Evolutionary conservation across 2,329 filamentous ascomycete genomes (phyloP), one percentile per base, ranked within the genome.

Genomic region (Fusarium drepaniforme): DNA sequence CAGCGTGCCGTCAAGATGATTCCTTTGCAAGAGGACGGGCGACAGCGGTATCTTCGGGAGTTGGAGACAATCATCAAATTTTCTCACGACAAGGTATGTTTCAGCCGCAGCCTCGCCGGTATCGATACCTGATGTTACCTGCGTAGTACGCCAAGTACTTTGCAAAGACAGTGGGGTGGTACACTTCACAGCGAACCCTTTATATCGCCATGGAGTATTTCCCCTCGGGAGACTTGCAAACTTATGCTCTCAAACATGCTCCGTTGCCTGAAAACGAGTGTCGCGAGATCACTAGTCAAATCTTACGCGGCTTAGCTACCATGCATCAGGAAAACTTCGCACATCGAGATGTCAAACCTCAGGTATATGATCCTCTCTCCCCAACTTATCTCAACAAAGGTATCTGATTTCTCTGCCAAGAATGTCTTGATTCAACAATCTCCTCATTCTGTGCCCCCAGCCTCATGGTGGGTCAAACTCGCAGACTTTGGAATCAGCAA

Each of bases 121-220:
- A 33, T 13, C 33, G 11, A 33, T 33, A 13, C 11, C 33, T 33
- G 33, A 33, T 33, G 33, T 12, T 33, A 13, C 9, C 33, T 28
- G 11, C 1, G 16, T 5, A 51, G 49, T 53, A 53, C 18, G 49
- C 49, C 16, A 53, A 53, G 49, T 8, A 30, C 49, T 30, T 53
- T 53, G 25, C 49, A 4, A 30, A 53, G 25, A 30, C 49, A 8
- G 0, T 53, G 46, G 23, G 46, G 2, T 51, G 3, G 6, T 53
- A 53, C 25, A 30, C 49, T 1, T n/a, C 49, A 8, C 3, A 30
- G 6, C 1, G 25, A 4, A 53, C 1, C 0, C 25, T 53, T 0
- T 30, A 13, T 23, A 53, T 53, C 16, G 49, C 49, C 3, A 53
- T 53, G 49, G 49, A 53, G 25, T 53, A 30, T 53, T 53, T 53